These are phyloP conservation scores for Tripterygium wilfordii DNA, from an alignment of 177 flowering plant genomes.

Conservation along the genomic window DNA sequence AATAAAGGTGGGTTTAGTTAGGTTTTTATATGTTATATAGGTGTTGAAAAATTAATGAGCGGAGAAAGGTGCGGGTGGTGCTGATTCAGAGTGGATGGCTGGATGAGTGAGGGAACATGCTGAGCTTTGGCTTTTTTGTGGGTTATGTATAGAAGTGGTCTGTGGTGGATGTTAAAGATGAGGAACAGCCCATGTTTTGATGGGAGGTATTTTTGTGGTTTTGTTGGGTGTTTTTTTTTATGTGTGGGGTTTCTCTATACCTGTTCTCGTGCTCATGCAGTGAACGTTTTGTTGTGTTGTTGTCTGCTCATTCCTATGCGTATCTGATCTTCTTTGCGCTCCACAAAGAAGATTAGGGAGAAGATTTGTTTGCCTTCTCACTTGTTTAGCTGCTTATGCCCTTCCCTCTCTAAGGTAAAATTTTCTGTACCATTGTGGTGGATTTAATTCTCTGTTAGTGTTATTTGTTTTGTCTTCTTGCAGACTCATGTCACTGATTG, in stretches of 20 bases:
- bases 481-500: too few species aligned
- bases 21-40: too few species aligned
- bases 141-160: constrained; percentile 31
- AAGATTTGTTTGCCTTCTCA: background rate
- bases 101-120: constrained; percentile 44
- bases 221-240: constrained; percentile 9
- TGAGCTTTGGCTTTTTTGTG: constrained; percentile 46
- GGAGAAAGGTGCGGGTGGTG: constrained; percentile 25
- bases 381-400: too few species aligned
- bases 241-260: constrained; percentile 6
- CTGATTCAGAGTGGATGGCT: constrained; percentile 34
- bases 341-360: background rate
- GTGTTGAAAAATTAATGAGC: background rate
- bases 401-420: too few species aligned
- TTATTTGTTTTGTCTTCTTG: too few species aligned
- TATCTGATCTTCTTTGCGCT: constrained; percentile 10
- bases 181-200: constrained; percentile 42
- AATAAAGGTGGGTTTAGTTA: background rate
- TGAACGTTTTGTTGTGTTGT: constrained; percentile 4
- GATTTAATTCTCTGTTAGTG: too few species aligned
- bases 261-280: constrained; percentile 12
- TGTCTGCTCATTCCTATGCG: constrained; percentile 10
- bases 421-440: too few species aligned
- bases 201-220: constrained; percentile 11
- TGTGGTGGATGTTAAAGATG: constrained; percentile 44